Percentiles rank a stretch among this genome's conserved stretches.
These are phyloP conservation scores for Hypholoma fasciculare DNA, from an alignment of 768 basidiomycete genomes.

Conservation along the genomic window DNA sequence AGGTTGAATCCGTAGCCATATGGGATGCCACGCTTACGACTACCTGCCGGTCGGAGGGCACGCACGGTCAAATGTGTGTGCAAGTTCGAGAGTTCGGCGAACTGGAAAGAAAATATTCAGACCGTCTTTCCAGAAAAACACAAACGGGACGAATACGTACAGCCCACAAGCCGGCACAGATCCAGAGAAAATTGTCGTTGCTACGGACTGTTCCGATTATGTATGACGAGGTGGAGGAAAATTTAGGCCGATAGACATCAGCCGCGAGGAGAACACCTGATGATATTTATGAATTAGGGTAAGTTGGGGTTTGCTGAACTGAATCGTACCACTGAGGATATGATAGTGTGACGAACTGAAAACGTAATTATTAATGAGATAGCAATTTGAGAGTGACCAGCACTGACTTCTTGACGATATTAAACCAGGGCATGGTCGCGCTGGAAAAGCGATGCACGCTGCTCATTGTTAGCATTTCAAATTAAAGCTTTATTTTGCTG, in stretches of 20 bases:
- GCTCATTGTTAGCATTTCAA: neutral
- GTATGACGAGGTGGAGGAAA: conserved; percentile 63
- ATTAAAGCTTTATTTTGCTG: conserved; percentile 2
- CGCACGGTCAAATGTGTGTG: conserved; percentile 81
- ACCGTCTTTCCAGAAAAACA: neutral
- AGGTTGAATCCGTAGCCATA: conserved; percentile 88
- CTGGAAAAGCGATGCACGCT: conserved; percentile 96
- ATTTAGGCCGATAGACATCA: conserved; percentile 81
- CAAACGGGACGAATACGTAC: conserved; percentile 47
- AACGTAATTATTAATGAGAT: neutral
- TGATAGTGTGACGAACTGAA: conserved; percentile 89
- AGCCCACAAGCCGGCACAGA: conserved; percentile 67
- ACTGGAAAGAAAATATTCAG: conserved; percentile 41
- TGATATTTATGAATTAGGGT: neutral
- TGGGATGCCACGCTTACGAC: conserved; percentile 81
- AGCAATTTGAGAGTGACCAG: neutral
- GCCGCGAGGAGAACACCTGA: conserved; percentile 75
- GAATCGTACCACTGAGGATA: conserved; percentile 57
- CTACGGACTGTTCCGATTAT: conserved; percentile 63
- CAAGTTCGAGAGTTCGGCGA: conserved; percentile 83
- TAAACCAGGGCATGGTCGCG: conserved; percentile 85
- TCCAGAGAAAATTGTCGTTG: conserved; percentile 66
- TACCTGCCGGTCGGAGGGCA: conserved; percentile 78
- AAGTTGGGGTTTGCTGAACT: neutral
- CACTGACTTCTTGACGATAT: conserved; percentile 88